Percentiles rank a stretch among this genome's conserved stretches.
These are phyloP conservation scores for Cordyceps farinosa DNA, from an alignment of 2,329 filamentous ascomycete genomes.

Conservation along the genomic window DNA sequence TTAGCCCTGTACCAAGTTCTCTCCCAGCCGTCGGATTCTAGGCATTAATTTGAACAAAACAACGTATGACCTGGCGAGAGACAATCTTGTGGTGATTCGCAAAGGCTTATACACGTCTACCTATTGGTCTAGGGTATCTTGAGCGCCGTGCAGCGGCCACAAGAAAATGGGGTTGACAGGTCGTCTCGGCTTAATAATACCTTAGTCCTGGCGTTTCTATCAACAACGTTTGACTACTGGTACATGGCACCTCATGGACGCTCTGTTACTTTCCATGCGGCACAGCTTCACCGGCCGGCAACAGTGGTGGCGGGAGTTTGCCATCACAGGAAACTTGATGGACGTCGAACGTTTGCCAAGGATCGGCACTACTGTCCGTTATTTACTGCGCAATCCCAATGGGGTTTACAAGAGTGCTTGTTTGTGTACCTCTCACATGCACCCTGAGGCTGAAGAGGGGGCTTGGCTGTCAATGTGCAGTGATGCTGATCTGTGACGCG, in stretches of 20 bases:
- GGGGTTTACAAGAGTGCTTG: background rate
- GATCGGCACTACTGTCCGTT: background rate
- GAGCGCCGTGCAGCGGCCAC: background rate
- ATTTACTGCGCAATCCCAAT: background rate
- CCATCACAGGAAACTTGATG: background rate
- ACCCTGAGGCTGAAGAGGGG: background rate
- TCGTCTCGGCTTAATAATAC: too few species aligned
- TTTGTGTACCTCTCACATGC: conserved; percentile 8
- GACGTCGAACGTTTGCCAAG: background rate
- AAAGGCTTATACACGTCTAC: background rate
- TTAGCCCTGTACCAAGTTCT: too few species aligned
- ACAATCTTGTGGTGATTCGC: background rate
- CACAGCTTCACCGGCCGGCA: background rate
- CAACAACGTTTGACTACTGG: too few species aligned
- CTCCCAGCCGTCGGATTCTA: too few species aligned
- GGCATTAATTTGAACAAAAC: too few species aligned
- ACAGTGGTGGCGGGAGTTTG: background rate
- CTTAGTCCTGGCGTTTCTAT: too few species aligned
- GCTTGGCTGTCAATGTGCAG: background rate
- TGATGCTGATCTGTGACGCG: background rate
- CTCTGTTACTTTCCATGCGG: background rate
- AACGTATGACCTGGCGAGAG: too few species aligned
- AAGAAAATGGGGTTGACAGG: background rate
- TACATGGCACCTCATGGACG: too few species aligned
- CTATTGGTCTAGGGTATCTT: background rate